These are phyloP conservation scores for Malania oleifera DNA, from an alignment of 164 flowering plant genomes.

Conservation along the genomic window DNA sequence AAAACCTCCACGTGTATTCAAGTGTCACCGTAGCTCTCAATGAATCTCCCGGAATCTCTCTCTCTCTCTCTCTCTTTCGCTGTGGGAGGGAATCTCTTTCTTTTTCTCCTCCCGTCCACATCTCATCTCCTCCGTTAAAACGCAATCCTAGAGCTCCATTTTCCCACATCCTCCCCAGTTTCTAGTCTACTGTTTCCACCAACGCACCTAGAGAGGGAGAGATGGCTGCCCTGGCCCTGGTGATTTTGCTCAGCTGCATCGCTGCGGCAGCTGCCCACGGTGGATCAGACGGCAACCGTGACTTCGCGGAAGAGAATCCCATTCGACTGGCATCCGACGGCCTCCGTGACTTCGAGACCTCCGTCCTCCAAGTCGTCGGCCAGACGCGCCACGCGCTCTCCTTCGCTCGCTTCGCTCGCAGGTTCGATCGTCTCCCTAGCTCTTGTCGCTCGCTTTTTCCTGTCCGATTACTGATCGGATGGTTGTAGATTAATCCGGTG, in stretches of 20 bases:
- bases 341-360: constrained; percentile 50
- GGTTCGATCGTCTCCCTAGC: constrained; percentile 37
- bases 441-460: background rate
- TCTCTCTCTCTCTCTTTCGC: no score
- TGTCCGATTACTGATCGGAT: background rate
- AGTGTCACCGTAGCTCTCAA: background rate
- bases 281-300: constrained; percentile 8
- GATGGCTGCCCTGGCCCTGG: constrained; percentile 25
- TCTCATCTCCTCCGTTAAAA: no score
- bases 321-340: constrained; percentile 65
- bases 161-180: no score
- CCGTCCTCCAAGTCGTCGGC: constrained; percentile 49
- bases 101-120: no score
- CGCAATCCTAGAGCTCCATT: no score
- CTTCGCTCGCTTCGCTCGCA: constrained; percentile 82
- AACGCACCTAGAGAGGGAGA: no score
- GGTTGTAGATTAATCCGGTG: no score
- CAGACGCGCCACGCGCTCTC: constrained; percentile 57
- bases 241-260: constrained; percentile 25
- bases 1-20: no score
- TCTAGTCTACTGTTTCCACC: no score
- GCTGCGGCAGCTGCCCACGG: constrained; percentile 25
- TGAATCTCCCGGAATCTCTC: no score
- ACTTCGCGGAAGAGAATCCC: constrained; percentile 65
- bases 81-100: no score